Base-by-base conservation (phyloP, 2,329 filamentous ascomycete species). In the Hypoxylon sp. region DNA sequence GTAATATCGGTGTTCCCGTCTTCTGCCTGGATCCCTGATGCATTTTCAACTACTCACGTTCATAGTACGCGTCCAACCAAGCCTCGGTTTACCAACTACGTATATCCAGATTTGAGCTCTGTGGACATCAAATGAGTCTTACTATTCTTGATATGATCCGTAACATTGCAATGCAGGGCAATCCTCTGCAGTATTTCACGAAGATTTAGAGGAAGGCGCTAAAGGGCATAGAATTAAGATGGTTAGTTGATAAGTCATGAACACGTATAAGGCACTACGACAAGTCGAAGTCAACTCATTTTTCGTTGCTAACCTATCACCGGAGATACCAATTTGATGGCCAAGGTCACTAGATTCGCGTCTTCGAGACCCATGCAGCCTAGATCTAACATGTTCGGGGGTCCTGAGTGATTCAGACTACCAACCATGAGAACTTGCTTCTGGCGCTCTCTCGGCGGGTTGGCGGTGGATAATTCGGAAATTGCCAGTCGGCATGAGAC, bases 361-460 rank as follows among this genome's bases (percentile, higher is more conserved):
- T 43, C 30, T 65, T 59, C 41, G 17, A 56, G 63, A 43, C 37
- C 41, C 56, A 46, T 63, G 59, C 59, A 63, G 59, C 56, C 46
- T 17, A 55, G 56, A 64, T 66, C 50, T 54, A 61, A 49, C 46
- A 64, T 24, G 32, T 52, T 50, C 41, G 57, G 48, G 55, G 58
- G 59, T 22, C 55, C 34, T 6, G 39, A 26, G 41, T 46, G 49
- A 30, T 43, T 62, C 54, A 39, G 28, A 54, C 49, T 30, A 44
- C 49, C 41, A 11, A 48, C 24, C 44, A n/a, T 26, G 6, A n/a
- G 3, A 30, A n/a, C 19, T 39, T 15, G 34, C 15, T 39, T 22
- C 50, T 20, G 30, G 56, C 34, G 41, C 55, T 52, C 34, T 39
- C 26, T 32, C n/a, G 20, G 55, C 37, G 15, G 34, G 30, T 51